Base-by-base conservation (phyloP, 2,329 filamentous ascomycete genomes). In the Talaromyces albobiverticillius region DNA sequence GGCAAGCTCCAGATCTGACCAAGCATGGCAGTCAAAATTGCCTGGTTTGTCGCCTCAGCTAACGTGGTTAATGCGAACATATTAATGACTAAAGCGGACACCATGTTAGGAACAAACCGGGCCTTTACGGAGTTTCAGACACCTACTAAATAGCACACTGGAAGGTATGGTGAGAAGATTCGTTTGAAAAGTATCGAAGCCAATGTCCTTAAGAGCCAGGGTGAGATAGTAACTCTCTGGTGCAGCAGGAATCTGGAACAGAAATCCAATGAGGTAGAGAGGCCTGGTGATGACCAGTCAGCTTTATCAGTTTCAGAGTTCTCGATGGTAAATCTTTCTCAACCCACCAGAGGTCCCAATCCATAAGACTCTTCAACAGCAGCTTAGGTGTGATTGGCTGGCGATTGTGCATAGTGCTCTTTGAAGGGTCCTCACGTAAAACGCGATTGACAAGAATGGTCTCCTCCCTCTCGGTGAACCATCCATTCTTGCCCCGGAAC, bases 371-470 rank as follows among this genome's bases (percentile, higher is more conserved):
- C 25, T 77, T 63, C 72, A 74, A 79, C 13, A 83, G 65, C 58
- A 79, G 76, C 13, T 56, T 62, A 2, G 70, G 61, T 0, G 71
- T 75, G 2, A 83, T 66, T 0, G 74, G 76, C 57, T 83, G 75
- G 1, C 79, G 62, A 34, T 82, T 82, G 62, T 82, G 78, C 79
- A 82, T 82, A 4, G 6, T 46, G n/a, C 45, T 20, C 60, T 83
- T 83, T 29, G 71, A 75, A 0, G 77, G 77, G 50, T 80, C 77
- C 32, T 80, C 78, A 2, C 77, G 70, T n/a, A 80, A 62, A 20
- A 84, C 73, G 22, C 78, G 77, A 61, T 87, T 88, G 22, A 86
- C 78, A 77, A 88, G 82, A 59, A 88, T 87, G 26, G 79, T 76
- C 60, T 88, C 85, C 64, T 89, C 82, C 0, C 63, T 64, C 20